Base-by-base conservation (phyloP, 164 flowering plant species). In the Magnolia sinica region DNA sequence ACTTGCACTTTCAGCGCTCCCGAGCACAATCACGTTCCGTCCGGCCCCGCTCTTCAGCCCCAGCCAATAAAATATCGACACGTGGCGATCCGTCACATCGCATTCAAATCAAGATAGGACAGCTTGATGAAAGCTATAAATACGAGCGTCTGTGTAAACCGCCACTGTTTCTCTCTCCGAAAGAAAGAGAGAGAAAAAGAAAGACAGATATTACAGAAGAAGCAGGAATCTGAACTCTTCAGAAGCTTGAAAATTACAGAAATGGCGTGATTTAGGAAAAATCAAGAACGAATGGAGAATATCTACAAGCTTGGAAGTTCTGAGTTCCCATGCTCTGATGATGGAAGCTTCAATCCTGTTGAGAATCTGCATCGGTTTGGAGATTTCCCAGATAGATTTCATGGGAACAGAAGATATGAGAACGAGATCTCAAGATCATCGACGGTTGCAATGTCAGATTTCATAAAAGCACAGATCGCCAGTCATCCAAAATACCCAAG, bases 401-500 rank as follows among this genome's bases (percentile, higher is more conserved):
- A 55, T 37, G 61, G 59, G 9, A n/a, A 66, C 27, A 50, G 23
- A 2, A 84, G 80, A 23, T 73, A 88, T 10, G 27, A 77, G 27
- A 61, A 83, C 8, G 79, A 77, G 50, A 81, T 67, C 27, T 16
- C 13, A 16, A 55, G 61, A 55, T 55, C 61, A 11, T 55, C 61
- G 61, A 70, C 70, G 70, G 16, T 9, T 3, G 76, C 50, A 82
- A 85, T 77, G 82, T 79, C 65, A 24, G 66, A 79, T 66, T 61
- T 72, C 27, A 89, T 91, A 75, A 95, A 93, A 81, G 89, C 93
- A 9, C 92, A 85, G 87, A 92, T 95, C 79, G 91, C 91, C 37
- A 84, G 89, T 20, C 99, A 95, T 85, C 99, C 96, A 73, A 80
- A 75, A 51, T 95, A 92, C 73, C 96, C 98, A 7, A 86, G 84